These are phyloP conservation scores for Stenocarpella maydis DNA, from an alignment of 2,329 filamentous ascomycete genomes.

Conservation along the genomic window DNA sequence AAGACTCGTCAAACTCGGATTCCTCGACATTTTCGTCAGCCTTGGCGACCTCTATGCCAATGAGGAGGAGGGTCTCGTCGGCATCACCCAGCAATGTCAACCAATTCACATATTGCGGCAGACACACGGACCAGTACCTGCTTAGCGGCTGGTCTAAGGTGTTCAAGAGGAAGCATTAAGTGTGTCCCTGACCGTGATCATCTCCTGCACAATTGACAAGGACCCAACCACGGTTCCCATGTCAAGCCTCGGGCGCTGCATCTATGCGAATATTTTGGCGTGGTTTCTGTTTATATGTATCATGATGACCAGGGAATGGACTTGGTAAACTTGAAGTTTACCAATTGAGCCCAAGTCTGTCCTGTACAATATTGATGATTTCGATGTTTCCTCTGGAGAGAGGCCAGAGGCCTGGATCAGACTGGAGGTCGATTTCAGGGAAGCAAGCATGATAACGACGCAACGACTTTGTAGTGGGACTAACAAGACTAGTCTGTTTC, in stretches of 20 bases:
- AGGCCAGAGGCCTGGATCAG: background rate
- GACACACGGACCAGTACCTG: conserved; percentile 62
- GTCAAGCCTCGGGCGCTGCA: background rate
- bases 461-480: background rate
- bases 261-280: background rate
- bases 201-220: background rate
- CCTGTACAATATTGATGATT: background rate
- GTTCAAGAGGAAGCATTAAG: conserved; percentile 46
- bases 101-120: conserved; percentile 62
- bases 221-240: background rate
- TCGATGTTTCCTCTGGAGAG: background rate
- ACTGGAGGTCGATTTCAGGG: background rate
- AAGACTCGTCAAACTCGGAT: conserved; percentile 25
- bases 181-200: background rate
- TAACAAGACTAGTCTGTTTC: background rate
- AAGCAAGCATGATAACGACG: conserved; percentile 2
- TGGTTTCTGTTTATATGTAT: background rate
- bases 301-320: background rate
- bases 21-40: conserved; percentile 27
- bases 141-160: conserved; percentile 55
- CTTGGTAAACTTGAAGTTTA: background rate
- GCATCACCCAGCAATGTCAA: conserved; percentile 46
- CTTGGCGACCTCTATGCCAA: conserved; percentile 5
- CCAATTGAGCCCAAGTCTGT: background rate
- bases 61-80: conserved; percentile 29